phyloP scores from a whole-genome alignment of 169 alveolate species.

The Pseudocohnilembus persalinus region DNA sequence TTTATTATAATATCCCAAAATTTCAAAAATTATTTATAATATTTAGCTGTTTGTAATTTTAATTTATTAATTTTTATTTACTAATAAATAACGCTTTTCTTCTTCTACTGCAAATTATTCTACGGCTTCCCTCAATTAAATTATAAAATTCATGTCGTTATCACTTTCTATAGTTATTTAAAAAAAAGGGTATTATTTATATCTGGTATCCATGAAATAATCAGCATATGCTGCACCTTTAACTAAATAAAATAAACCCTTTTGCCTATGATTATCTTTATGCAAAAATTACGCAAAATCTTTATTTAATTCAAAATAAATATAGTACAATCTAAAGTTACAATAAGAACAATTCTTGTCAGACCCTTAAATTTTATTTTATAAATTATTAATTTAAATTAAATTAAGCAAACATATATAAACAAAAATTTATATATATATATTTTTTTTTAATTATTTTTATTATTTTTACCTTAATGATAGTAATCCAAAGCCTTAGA shows the following conservation, averaged over 20 bases:
- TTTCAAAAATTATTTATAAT: no score
- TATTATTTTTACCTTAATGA: background rate
- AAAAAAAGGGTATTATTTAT: background rate
- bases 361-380: background rate
- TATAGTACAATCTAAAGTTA: background rate
- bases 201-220: background rate
- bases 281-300: background rate
- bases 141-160: background rate
- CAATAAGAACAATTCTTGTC: background rate
- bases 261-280: background rate
- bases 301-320: no score
- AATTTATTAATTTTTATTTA: no score
- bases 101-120: background rate
- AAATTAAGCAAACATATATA: no score
- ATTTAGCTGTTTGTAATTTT: no score
- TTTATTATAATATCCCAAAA: no score
- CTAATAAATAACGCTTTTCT: background rate
- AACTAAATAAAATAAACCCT: background rate
- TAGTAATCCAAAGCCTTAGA: background rate
- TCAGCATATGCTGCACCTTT: background rate
- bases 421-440: no score
- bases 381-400: no score
- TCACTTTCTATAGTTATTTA: background rate
- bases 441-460: no score
- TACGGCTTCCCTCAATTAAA: background rate